Conservation (phyloP, 2,329 filamentous ascomycete species). For the Ceratocystis destructans region DNA sequence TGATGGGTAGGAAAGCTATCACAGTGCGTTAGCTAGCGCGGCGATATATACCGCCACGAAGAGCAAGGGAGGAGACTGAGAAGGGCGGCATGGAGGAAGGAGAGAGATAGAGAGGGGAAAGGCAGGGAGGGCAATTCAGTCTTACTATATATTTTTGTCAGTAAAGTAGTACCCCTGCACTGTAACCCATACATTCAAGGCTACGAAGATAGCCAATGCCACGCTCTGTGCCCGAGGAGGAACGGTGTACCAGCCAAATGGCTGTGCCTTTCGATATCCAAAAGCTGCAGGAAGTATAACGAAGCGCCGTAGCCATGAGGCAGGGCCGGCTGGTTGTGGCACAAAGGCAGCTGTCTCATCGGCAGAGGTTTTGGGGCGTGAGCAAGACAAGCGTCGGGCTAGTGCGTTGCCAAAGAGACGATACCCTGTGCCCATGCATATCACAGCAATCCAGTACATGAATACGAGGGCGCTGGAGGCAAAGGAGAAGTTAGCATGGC, state of each 20-base stretch:
- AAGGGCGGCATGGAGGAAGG: neutral
- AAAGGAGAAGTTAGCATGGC: neutral
- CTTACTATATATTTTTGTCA: constrained; percentile 30
- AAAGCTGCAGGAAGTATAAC: constrained; percentile 32
- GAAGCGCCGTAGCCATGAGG: constrained; percentile 26
- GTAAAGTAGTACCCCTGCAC: constrained; percentile 29
- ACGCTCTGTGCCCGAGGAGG: constrained; percentile 33
- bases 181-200: constrained; percentile 29
- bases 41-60: neutral
- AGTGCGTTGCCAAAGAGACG: constrained; percentile 21
- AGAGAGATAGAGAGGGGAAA: neutral
- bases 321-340: constrained; percentile 12
- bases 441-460: constrained; percentile 30
- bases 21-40: neutral
- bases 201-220: constrained; percentile 28
- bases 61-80: neutral
- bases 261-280: constrained; percentile 31
- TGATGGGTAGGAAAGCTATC: constrained; percentile 27
- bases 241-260: constrained; percentile 33
- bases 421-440: constrained; percentile 27
- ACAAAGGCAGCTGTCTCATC: neutral
- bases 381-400: neutral
- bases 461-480: constrained; percentile 1
- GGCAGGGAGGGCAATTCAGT: neutral
- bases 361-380: neutral